Base-by-base conservation (phyloP, 2,329 filamentous ascomycete genomes). In the Bisporella sp. region DNA sequence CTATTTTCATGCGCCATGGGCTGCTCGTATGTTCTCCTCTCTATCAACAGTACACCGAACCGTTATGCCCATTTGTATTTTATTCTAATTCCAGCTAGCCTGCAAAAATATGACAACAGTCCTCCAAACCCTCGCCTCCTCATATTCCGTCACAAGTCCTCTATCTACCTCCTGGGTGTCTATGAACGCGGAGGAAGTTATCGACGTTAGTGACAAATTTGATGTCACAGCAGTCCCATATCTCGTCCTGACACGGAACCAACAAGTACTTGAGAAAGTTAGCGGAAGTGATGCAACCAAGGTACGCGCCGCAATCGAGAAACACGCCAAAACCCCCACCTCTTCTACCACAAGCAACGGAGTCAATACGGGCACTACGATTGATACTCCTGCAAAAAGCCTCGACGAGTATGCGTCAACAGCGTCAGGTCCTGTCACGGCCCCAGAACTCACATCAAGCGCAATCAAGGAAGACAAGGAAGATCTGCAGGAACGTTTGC, bases 1-100 rank as follows among this genome's bases (percentile, higher is more conserved):
- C 65, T 96, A 91, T 68, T 99, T 99, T 76, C 87, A 97, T 69
- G 90, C 93, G 21, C 87, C 91, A 58, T 99, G 93, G 93, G 93
- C 93, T 31, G 90, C 42, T 45, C 90, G 53, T 93, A 93, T 51
- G 58, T 61, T 41, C 31, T 21, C 21, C 21, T 21, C 21, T 21
- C 21, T 21, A 21, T 21, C 3, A 21, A 21, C 21, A 21, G 21
- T 21, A 21, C 21, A 21, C 2, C 21, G 21, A 21, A 21, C 21
- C 21, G 21, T 21, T 21, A 21, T 21, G 21, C 21, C 21, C 21
- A 21, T 21, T 21, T 21, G 21, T 21, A 21, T 21, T 21, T 21
- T 21, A 21, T 21, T 21, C 49, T 49, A 45, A 60, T 50, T 57
- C 50, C 41, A 41, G 43, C 35, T 32, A 40, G 45, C 43, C 96